Percentiles rank a stretch among this genome's conserved stretches.
These are phyloP conservation scores for Boletus patriciae DNA, from an alignment of 768 basidiomycete species.

Conservation along the genomic window DNA sequence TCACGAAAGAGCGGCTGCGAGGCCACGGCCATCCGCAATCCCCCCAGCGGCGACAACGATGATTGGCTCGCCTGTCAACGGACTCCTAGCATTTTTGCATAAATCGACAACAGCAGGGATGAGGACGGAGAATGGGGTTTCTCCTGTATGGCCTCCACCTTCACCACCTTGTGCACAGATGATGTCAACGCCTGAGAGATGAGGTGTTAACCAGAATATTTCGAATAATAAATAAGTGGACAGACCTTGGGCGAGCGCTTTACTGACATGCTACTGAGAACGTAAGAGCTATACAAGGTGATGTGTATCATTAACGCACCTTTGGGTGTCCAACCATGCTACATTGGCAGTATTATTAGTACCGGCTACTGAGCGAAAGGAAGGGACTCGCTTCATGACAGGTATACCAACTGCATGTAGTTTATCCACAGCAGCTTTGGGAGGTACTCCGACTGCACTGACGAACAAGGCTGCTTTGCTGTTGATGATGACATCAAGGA, in stretches of 20 bases:
- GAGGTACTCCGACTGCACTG: constrained; percentile 82
- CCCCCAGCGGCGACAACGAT: constrained; percentile 84
- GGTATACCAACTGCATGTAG: constrained; percentile 75
- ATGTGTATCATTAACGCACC: constrained; percentile 35
- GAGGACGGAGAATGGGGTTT: constrained; percentile 76
- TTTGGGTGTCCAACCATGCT: constrained; percentile 89
- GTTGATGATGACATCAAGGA: constrained; percentile 77
- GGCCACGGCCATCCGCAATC: constrained; percentile 78
- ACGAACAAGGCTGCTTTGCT: constrained; percentile 77
- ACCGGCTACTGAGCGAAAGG: background rate
- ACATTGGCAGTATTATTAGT: constrained; percentile 3
- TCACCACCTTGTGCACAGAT: constrained; percentile 89
- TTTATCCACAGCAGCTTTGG: constrained; percentile 77
- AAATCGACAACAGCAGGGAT: constrained; percentile 81
- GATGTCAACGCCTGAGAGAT: constrained; percentile 69
- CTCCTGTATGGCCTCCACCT: constrained; percentile 88
- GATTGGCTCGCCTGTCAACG: constrained; percentile 74
- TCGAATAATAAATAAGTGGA: background rate
- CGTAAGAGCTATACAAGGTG: background rate
- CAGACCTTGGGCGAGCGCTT: constrained; percentile 70
- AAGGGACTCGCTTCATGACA: constrained; percentile 74
- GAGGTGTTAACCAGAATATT: background rate
- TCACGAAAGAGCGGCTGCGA: constrained; percentile 72
- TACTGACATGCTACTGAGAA: constrained; percentile 58
- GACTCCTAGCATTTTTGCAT: constrained; percentile 67